These are phyloP conservation scores for Piper betle DNA, from an alignment of 164 flowering plant genomes.

Conservation along the genomic window DNA sequence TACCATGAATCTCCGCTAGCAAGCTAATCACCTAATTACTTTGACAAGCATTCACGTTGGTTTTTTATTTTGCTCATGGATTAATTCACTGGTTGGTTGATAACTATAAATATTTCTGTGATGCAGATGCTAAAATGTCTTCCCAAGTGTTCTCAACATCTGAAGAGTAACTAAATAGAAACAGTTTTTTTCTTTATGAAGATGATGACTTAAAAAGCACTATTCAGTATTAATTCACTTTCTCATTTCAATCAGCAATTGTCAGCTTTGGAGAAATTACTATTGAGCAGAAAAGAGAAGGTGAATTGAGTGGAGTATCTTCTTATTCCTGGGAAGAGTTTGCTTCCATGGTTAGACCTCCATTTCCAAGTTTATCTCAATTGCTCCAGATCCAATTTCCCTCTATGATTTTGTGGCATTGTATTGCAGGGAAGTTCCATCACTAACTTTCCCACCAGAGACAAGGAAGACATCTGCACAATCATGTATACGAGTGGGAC, in stretches of 20 bases:
- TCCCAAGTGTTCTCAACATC: slow-evolving; percentile 36
- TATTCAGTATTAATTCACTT: background rate
- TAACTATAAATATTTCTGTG: slow-evolving; percentile 2
- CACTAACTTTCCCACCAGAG: slow-evolving; percentile 51
- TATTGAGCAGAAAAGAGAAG: slow-evolving; percentile 51
- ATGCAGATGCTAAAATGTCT: slow-evolving; percentile 70
- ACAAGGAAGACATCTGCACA: slow-evolving; percentile 52
- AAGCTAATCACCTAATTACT: too few species aligned
- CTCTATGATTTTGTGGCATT: background rate
- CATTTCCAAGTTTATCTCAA: background rate
- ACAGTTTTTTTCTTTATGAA: background rate
- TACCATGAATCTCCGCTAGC: too few species aligned
- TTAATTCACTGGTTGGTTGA: background rate
- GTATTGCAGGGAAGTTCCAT: slow-evolving; percentile 41
- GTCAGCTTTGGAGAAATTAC: slow-evolving; percentile 71
- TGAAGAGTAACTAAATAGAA: slow-evolving; percentile 49
- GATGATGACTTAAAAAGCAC: background rate
- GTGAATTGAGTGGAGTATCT: slow-evolving; percentile 54
- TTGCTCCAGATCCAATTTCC: background rate
- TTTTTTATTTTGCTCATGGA: too few species aligned
- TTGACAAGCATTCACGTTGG: too few species aligned
- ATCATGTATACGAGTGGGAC: slow-evolving; percentile 99
- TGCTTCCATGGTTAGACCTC: slow-evolving; percentile 34
- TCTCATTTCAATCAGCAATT: slow-evolving; percentile 44
- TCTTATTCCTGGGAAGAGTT: slow-evolving; percentile 90